Base-by-base conservation (phyloP, 805 yeast genomes). In the Huiozyma sinensis region DNA sequence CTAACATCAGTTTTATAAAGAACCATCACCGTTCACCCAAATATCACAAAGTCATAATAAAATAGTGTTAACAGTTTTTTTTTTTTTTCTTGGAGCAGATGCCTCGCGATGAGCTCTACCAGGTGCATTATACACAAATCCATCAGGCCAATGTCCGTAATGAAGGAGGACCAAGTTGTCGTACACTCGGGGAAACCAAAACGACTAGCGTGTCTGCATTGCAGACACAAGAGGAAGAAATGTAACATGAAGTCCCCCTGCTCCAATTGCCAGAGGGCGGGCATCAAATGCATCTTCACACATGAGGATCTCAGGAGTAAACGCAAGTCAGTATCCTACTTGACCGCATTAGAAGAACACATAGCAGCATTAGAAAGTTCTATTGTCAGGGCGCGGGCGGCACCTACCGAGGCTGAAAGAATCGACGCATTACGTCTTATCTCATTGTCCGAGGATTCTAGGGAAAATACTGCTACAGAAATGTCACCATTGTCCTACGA, bases 191-290 rank as follows among this genome's bases (percentile, higher is more conserved):
- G 3, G 2, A 36, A 36, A 12, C 8, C 12, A 17, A 37, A 32
- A 39, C 17, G 24, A 31, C 38, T 17, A 31, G 52, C 52, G n/a
- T 57, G 62, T 44, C 48, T 48, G 31, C 42, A 44, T 32, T 57
- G 63, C 39, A 42, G 63, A 12, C 48, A 48, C 13, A 45, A 56
- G 39, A 46, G 61, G 44, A 66, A 73, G 43, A 72, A 69, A 51
- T 74, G 79, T 53, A 63, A 71, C 50, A 66, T 64, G 47, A 65
- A 64, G 38, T 53, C 53, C 36, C 78, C 78, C 6, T 74, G 79
- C 50, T 54, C 66, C 30, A 65, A 65, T 46, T 74, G 79, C 50
- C 53, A 62, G 27, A 68, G 65, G 46, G 61, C 65, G 9, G 61
- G 63, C 5, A 63, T 62, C n/a, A 71, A 67, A 33, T 74, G 79